Evolutionary conservation across 768 basidiomycete species (phyloP).

Genomic region (Cyathus striatus): DNA sequence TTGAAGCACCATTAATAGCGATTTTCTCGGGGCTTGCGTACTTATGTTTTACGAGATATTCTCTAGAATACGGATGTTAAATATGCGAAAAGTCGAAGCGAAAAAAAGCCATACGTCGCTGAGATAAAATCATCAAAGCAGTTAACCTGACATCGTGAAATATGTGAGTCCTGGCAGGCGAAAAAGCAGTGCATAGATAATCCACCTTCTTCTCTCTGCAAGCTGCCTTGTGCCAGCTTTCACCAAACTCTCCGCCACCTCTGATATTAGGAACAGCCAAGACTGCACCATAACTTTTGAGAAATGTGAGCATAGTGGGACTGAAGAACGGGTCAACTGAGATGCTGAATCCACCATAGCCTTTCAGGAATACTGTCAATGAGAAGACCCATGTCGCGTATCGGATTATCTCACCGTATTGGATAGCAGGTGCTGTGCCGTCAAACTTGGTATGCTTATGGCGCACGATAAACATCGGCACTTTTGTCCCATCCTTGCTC

Average conservation of each 20-base stretch:
- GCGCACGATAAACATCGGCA: constrained; percentile 84
- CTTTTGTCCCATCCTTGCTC: constrained; percentile 72
- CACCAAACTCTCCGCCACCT: constrained; percentile 76
- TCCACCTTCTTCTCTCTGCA: constrained; percentile 64
- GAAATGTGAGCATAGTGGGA: constrained; percentile 63
- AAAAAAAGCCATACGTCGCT: constrained; percentile 52
- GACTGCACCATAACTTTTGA: constrained; percentile 65
- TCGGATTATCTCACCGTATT: constrained; percentile 50
- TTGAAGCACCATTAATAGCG: constrained; percentile 75
- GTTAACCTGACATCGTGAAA: constrained; percentile 42
- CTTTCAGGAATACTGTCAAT: constrained; percentile 23
- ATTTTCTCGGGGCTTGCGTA: constrained; percentile 67
- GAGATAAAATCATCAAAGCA: constrained; percentile 82
- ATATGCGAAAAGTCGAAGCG: background rate
- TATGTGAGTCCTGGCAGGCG: background rate
- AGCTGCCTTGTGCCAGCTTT: constrained; percentile 79
- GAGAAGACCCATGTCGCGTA: background rate
- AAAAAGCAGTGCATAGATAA: background rate
- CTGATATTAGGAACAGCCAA: constrained; percentile 57
- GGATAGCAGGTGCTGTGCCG: constrained; percentile 71
- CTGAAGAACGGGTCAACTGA: constrained; percentile 72
- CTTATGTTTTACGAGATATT: constrained; percentile 70
- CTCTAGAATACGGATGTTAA: constrained; percentile 28
- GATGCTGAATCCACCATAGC: constrained; percentile 79
- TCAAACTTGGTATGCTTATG: constrained; percentile 67